These are phyloP conservation scores for Barnettozyma salicaria DNA, from an alignment of 805 yeast genomes.

Conservation along the genomic window DNA sequence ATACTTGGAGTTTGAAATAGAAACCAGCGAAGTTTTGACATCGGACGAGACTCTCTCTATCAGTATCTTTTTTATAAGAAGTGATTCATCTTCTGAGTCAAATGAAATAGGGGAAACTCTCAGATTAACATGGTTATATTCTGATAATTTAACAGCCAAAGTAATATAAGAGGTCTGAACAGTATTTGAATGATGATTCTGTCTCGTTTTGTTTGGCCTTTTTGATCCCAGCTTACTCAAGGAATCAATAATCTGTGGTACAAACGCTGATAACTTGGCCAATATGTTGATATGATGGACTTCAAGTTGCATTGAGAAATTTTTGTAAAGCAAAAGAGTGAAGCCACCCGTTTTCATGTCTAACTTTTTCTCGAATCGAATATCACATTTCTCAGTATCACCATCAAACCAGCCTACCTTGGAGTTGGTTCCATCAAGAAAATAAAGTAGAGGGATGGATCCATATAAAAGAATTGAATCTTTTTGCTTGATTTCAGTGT, in stretches of 20 bases:
- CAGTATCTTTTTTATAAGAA: constrained; percentile 32
- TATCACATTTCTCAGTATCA: constrained; percentile 37
- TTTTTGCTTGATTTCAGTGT: constrained; percentile 38
- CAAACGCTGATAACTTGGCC: constrained; percentile 25
- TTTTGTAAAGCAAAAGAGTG: constrained; percentile 41
- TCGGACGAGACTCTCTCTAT: constrained; percentile 19
- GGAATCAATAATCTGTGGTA: constrained; percentile 25
- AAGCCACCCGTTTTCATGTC: constrained; percentile 30
- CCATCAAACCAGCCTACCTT: constrained; percentile 26
- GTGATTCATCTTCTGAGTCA: constrained; percentile 29
- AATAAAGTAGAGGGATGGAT: constrained; percentile 33
- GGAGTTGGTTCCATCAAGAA: constrained; percentile 19
- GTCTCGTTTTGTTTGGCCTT: constrained; percentile 5
- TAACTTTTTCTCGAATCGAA: constrained; percentile 44
- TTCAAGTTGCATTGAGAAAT: constrained; percentile 24
- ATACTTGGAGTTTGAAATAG: constrained; percentile 24
- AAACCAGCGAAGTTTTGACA: constrained; percentile 7
- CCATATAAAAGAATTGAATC: constrained; percentile 41
- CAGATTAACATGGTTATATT: constrained; percentile 17
- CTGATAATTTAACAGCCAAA: constrained; percentile 10
- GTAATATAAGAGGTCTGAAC: constrained; percentile 21
- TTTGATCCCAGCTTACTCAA: constrained; percentile 11
- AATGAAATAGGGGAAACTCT: constrained; percentile 41
- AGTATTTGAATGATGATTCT: constrained; percentile 4
- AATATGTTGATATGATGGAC: constrained; percentile 23